Evolutionary conservation across 1,284 basidiomycete species (phyloP).

Genomic region (Albatrellus sp.): DNA sequence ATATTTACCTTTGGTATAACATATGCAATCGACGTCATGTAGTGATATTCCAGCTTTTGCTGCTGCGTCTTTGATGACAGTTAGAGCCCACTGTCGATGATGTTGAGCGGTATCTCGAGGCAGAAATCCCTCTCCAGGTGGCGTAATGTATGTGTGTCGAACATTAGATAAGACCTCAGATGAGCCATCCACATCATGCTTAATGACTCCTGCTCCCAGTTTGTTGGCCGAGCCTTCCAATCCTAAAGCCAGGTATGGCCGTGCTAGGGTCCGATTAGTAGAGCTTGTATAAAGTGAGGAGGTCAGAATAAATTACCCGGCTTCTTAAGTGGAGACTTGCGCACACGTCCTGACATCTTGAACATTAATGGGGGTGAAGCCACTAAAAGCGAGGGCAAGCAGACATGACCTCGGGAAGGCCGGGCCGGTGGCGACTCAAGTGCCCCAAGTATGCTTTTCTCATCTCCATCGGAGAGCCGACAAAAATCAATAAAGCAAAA

Average conservation of each 20-base stretch:
- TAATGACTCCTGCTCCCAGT: constrained; percentile 90
- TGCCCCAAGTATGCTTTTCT: too few relatives aligned
- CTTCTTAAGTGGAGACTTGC: constrained; percentile 19
- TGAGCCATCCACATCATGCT: constrained; percentile 63
- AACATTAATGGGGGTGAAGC: neutral
- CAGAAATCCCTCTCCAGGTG: constrained; percentile 94
- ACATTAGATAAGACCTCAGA: constrained; percentile 71
- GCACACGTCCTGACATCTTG: constrained; percentile 12
- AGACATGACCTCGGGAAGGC: neutral
- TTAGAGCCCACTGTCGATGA: constrained; percentile 87
- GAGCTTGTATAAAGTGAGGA: neutral
- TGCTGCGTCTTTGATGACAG: constrained; percentile 77
- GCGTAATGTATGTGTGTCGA: constrained; percentile 96
- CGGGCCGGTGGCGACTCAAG: neutral
- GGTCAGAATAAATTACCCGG: constrained; percentile 17
- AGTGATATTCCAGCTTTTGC: constrained; percentile 60
- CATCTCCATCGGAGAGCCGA: too few relatives aligned
- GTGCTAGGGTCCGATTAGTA: constrained; percentile 25
- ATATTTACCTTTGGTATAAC: constrained; percentile 82
- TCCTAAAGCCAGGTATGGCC: constrained; percentile 66
- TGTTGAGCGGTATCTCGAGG: constrained; percentile 93
- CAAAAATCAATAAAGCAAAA: too few relatives aligned
- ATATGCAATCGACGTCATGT: constrained; percentile 84
- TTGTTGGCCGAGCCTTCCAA: constrained; percentile 98
- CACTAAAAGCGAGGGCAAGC: too few relatives aligned